Evolutionary conservation across 2,329 filamentous ascomycete genomes (phyloP).

Genomic region (Talaromyces sp.): DNA sequence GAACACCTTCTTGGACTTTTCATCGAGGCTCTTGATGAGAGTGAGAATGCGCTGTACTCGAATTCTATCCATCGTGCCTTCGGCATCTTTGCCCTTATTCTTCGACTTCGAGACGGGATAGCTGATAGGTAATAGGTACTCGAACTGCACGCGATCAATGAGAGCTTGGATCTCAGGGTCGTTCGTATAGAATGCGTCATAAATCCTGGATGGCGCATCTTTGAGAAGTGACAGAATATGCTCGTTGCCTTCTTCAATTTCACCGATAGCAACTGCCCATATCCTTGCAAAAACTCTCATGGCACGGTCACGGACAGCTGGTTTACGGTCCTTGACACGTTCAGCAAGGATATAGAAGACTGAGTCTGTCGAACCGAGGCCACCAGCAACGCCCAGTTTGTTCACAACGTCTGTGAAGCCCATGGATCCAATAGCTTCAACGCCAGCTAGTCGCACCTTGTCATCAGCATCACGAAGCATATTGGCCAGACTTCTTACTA

Average conservation of each 20-base stretch:
- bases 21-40: slow-evolving; percentile 72
- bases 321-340: slow-evolving; percentile 80
- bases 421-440: slow-evolving; percentile 78
- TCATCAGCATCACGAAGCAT: slow-evolving; percentile 87
- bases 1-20: slow-evolving; percentile 77
- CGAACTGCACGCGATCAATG: slow-evolving; percentile 79
- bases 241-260: slow-evolving; percentile 80
- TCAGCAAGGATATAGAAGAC: slow-evolving; percentile 79
- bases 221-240: slow-evolving; percentile 69
- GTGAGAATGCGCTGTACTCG: slow-evolving; percentile 80
- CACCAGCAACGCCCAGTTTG: slow-evolving; percentile 73
- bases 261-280: slow-evolving; percentile 89
- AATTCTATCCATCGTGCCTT: slow-evolving; percentile 56
- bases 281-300: slow-evolving; percentile 80
- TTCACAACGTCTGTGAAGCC: slow-evolving; percentile 74
- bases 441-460: slow-evolving; percentile 82
- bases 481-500: slow-evolving; percentile 71
- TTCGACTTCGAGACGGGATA: slow-evolving; percentile 70
- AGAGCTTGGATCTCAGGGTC: slow-evolving; percentile 80
- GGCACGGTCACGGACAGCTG: slow-evolving; percentile 75
- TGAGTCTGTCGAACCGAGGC: slow-evolving; percentile 70
- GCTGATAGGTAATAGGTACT: slow-evolving; percentile 81
- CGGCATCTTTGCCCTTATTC: slow-evolving; percentile 37
- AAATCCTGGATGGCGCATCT: slow-evolving; percentile 76
- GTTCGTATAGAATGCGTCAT: slow-evolving; percentile 86